Evolutionary conservation across 108 stramenopile species (phyloP).

Genomic region (Conticribra weissflogii): DNA sequence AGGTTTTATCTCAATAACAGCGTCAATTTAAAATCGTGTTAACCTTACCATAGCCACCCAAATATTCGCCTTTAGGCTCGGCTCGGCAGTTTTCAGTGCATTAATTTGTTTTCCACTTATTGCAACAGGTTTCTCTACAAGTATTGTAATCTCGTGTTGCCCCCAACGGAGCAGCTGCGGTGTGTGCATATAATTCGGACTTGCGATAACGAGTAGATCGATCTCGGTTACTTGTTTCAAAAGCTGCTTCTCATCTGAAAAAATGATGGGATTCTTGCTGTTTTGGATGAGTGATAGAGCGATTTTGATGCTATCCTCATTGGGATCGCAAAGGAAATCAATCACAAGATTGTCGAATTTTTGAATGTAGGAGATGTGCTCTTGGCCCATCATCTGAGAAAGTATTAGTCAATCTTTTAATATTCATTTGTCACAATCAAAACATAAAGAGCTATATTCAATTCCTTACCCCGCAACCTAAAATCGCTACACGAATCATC

Average conservation of each 20-base stretch:
- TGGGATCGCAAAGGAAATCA: conserved; percentile 81
- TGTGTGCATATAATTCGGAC: conserved; percentile 83
- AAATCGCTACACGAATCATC: conserved; percentile 69
- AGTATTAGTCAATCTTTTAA: background rate
- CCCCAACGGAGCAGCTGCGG: conserved; percentile 73
- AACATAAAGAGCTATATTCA: background rate
- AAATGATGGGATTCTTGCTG: conserved; percentile 29
- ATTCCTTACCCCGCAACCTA: conserved; percentile 81
- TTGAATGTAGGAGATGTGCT: conserved; percentile 81
- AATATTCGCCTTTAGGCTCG: conserved; percentile 60
- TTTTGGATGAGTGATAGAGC: conserved; percentile 35
- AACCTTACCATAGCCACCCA: conserved; percentile 94
- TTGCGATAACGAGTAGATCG: conserved; percentile 82
- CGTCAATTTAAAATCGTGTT: too few relatives aligned
- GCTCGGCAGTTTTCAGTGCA: conserved; percentile 43
- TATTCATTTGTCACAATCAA: background rate
- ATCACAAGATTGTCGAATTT: conserved; percentile 67
- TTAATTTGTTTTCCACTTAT: conserved; percentile 73
- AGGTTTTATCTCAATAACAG: too few relatives aligned
- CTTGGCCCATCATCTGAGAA: conserved; percentile 38
- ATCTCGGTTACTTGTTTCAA: conserved; percentile 60
- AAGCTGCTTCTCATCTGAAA: conserved; percentile 66
- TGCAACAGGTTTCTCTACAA: conserved; percentile 82
- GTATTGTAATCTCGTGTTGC: conserved; percentile 64
- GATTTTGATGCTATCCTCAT: conserved; percentile 47